These are phyloP conservation scores for Penicillium verrucosum DNA, from an alignment of 2,329 filamentous ascomycete species.

Conservation along the genomic window DNA sequence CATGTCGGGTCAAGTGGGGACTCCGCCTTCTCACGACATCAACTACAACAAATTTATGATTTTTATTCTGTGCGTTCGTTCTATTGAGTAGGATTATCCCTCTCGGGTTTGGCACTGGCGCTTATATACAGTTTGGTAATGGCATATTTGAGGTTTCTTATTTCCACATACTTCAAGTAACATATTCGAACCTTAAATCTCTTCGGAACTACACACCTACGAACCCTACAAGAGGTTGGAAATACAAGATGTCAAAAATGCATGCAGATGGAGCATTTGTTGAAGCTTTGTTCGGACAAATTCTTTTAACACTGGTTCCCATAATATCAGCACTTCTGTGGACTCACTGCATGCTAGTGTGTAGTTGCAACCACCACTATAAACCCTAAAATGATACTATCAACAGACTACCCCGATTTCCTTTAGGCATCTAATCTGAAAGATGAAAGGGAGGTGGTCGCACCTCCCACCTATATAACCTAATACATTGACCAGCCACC, in stretches of 20 bases:
- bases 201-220: no score
- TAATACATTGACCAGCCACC: background rate
- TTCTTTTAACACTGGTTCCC: no score
- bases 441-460: background rate
- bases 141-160: background rate
- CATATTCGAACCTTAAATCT: background rate
- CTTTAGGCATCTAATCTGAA: no score
- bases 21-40: conserved; percentile 1
- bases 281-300: no score
- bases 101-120: background rate
- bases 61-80: background rate
- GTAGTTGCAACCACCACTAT: no score
- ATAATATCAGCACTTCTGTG: no score
- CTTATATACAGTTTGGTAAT: background rate
- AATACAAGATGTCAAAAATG: no score
- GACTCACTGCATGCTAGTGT: no score
- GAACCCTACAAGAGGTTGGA: no score
- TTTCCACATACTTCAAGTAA: background rate
- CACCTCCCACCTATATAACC: background rate
- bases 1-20: conserved; percentile 10
- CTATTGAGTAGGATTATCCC: background rate
- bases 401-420: background rate
- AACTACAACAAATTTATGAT: background rate
- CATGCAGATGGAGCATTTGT: no score
- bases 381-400: no score